Percentiles rank a stretch among this genome's conserved stretches.
Conservation (phyloP, 2,329 filamentous ascomycete genomes). For the Sarocladium oryzae region DNA sequence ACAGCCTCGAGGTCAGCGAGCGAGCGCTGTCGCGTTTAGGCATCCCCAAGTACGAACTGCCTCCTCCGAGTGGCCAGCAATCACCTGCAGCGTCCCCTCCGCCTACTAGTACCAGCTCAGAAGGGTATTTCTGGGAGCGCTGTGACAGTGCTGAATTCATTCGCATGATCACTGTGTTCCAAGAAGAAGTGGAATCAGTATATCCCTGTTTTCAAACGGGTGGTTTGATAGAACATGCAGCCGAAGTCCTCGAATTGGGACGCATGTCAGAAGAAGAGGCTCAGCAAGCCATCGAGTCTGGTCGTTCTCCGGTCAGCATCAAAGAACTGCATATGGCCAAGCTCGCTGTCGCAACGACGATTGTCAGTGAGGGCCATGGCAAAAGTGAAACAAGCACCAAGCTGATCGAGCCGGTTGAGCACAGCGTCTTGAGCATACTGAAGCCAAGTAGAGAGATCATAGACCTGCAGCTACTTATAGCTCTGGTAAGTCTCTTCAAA, state of each 20-base stretch:
- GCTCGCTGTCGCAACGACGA: conserved; percentile 25
- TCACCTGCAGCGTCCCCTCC: conserved; percentile 15
- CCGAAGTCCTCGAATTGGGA: conserved; percentile 21
- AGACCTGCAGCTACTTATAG: conserved; percentile 25
- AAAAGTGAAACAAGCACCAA: conserved; percentile 21
- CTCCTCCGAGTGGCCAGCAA: conserved; percentile 18
- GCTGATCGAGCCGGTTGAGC: conserved; percentile 24
- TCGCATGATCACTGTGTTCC: conserved; percentile 28
- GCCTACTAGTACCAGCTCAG: conserved; percentile 9
- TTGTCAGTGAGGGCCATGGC: conserved; percentile 26
- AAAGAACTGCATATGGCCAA: conserved; percentile 28
- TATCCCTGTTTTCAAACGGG: conserved; percentile 27
- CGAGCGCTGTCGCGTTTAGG: conserved; percentile 29
- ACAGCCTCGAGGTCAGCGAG: conserved; percentile 28
- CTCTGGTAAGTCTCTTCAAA: conserved; percentile 20
- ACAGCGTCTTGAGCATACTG: conserved; percentile 20
- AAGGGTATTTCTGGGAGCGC: conserved; percentile 18
- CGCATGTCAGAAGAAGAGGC: conserved; percentile 10
- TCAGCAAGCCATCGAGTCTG: neutral
- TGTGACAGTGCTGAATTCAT: conserved; percentile 21
- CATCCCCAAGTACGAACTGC: conserved; percentile 21
- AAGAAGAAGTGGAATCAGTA: conserved; percentile 32
- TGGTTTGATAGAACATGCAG: conserved; percentile 19
- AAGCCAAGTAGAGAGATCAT: conserved; percentile 24
- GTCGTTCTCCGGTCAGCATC: neutral